Percentiles rank a stretch among this genome's conserved stretches.
Conservation (phyloP, 805 yeast genomes). For the Candida cerambycidarum region DNA sequence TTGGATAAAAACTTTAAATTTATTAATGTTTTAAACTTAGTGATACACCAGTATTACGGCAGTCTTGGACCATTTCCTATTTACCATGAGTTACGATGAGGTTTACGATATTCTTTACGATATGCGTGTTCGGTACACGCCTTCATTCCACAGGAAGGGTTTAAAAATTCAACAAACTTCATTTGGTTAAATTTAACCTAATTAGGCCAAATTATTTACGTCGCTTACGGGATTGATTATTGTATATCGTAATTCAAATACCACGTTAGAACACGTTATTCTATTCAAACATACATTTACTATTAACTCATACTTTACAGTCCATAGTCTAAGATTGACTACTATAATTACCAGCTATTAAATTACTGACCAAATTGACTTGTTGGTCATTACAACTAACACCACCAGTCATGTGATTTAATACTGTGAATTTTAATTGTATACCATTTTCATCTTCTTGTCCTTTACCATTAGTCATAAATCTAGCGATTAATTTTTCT, state of each 20-base stretch:
- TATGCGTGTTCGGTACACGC: too few relatives aligned
- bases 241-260: too few relatives aligned
- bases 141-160: too few relatives aligned
- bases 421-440: slow-evolving; percentile 55
- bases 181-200: neutral
- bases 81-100: too few relatives aligned
- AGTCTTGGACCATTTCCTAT: too few relatives aligned
- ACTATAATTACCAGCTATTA: slow-evolving; percentile 17
- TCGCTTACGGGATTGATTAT: neutral
- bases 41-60: too few relatives aligned
- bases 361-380: slow-evolving; percentile 13
- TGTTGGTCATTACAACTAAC: slow-evolving; percentile 13
- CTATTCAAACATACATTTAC: slow-evolving; percentile 6
- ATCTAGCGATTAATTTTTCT: slow-evolving; percentile 80
- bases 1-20: too few relatives aligned
- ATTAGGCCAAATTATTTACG: neutral
- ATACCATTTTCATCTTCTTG: slow-evolving; percentile 75
- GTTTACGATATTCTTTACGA: too few relatives aligned
- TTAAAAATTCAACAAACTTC: too few relatives aligned
- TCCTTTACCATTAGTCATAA: slow-evolving; percentile 71
- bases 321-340: slow-evolving; percentile 4
- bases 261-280: too few relatives aligned
- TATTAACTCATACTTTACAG: slow-evolving; percentile 4
- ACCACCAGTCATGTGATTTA: slow-evolving; percentile 6
- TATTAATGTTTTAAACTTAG: too few relatives aligned